These are phyloP conservation scores for Aspergillus sp. DNA, from an alignment of 2,329 filamentous ascomycete species.

Conservation along the genomic window DNA sequence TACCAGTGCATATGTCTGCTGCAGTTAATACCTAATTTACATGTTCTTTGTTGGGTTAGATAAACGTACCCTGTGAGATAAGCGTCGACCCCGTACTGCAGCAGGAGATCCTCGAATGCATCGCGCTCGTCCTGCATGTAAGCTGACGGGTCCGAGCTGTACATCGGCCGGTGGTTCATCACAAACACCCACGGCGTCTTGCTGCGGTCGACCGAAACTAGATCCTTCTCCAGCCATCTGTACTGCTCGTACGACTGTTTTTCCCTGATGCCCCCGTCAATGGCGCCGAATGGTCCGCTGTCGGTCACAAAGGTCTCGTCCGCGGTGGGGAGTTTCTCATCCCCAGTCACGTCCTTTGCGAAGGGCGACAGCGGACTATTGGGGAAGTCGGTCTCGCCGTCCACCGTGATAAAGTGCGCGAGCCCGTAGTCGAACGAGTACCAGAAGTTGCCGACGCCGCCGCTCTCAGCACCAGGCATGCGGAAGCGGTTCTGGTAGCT, in stretches of 20 bases:
- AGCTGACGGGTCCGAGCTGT: slow-evolving; percentile 44
- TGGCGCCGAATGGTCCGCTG: slow-evolving; percentile 50
- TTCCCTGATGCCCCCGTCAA: slow-evolving; percentile 41
- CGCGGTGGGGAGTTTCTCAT: slow-evolving; percentile 27
- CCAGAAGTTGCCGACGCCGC: slow-evolving; percentile 55
- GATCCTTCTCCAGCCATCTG: slow-evolving; percentile 49
- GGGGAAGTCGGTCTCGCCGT: slow-evolving; percentile 53
- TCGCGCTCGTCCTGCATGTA: slow-evolving; percentile 47
- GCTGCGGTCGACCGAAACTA: slow-evolving; percentile 45
- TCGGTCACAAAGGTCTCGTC: slow-evolving; percentile 47
- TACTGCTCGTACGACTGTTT: slow-evolving; percentile 49
- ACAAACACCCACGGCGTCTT: slow-evolving; percentile 53
- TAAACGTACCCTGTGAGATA: slow-evolving; percentile 42
- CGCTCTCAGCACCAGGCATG: slow-evolving; percentile 50
- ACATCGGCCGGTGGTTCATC: slow-evolving; percentile 53
- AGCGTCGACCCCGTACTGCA: slow-evolving; percentile 48
- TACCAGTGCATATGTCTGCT: slow-evolving; percentile 50
- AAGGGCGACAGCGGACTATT: slow-evolving; percentile 50
- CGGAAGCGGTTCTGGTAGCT: slow-evolving; percentile 53
- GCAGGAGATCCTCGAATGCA: slow-evolving; percentile 48
- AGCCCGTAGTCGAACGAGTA: slow-evolving; percentile 57
- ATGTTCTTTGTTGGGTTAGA: not conserved
- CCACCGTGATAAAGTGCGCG: slow-evolving; percentile 52
- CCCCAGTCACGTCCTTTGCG: slow-evolving; percentile 31
- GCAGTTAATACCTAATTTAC: not conserved